Conservation (phyloP, 805 yeast genomes). For the Ogataea siamensis region DNA sequence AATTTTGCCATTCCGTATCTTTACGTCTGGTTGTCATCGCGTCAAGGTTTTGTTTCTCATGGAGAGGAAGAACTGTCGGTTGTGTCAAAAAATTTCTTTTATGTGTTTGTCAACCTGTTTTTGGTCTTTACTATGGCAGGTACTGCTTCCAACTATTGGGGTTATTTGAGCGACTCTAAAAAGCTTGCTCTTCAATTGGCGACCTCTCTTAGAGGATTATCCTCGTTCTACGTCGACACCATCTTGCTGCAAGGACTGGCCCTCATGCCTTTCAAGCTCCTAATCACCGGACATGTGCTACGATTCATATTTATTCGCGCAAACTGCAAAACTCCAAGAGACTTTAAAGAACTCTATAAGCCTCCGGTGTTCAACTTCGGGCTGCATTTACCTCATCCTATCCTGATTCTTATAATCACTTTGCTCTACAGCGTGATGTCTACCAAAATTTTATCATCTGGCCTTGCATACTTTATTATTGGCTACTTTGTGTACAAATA, state of each 20-base stretch:
- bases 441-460: constrained; percentile 81
- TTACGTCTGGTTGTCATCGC: constrained; percentile 75
- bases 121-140: constrained; percentile 93
- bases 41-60: constrained; percentile 87
- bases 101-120: constrained; percentile 89
- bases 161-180: constrained; percentile 82
- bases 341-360: constrained; percentile 66
- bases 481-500: constrained; percentile 91
- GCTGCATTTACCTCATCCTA: constrained; percentile 85
- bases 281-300: constrained; percentile 74
- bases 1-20: constrained; percentile 82
- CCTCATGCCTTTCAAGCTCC: constrained; percentile 83
- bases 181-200: constrained; percentile 86
- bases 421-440: constrained; percentile 87
- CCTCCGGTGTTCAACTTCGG: constrained; percentile 96
- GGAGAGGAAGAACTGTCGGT: constrained; percentile 91
- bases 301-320: constrained; percentile 67
- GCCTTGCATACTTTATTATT: constrained; percentile 74
- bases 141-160: constrained; percentile 80
- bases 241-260: constrained; percentile 81
- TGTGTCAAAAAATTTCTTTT: constrained; percentile 90
- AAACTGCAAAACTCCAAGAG: constrained; percentile 78
- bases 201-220: constrained; percentile 70
- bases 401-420: constrained; percentile 79
- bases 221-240: constrained; percentile 88